These are phyloP conservation scores for Chimonanthus salicifolius DNA, from an alignment of 164 flowering plant genomes.

Conservation along the genomic window DNA sequence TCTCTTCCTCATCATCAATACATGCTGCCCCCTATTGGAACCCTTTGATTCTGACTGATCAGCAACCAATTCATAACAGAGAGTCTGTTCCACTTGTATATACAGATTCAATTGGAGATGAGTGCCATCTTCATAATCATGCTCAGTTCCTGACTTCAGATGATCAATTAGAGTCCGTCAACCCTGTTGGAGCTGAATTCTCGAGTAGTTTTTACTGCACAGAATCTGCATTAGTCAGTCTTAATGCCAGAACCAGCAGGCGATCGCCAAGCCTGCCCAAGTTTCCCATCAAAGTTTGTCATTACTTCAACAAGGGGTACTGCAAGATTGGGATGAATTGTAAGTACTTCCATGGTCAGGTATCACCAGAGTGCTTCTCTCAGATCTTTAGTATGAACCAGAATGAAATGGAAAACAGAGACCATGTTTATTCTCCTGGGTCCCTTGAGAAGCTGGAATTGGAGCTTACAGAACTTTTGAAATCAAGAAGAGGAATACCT, in stretches of 20 bases:
- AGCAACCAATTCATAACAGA: slow-evolving; percentile 20
- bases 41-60: slow-evolving; percentile 24
- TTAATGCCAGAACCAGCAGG: slow-evolving; percentile 28
- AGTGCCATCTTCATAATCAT: slow-evolving; percentile 32
- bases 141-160: slow-evolving; percentile 38
- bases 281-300: slow-evolving; percentile 56
- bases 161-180: slow-evolving; percentile 40
- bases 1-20: slow-evolving; percentile 25
- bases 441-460: slow-evolving; percentile 71
- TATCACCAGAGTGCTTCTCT: slow-evolving; percentile 33
- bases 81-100: slow-evolving; percentile 26
- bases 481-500: slow-evolving; percentile 60
- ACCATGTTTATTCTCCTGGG: slow-evolving; percentile 45
- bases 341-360: slow-evolving; percentile 61
- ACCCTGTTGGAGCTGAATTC: slow-evolving; percentile 19
- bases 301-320: slow-evolving; percentile 67
- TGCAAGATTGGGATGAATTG: slow-evolving; percentile 84
- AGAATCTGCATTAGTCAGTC: slow-evolving; percentile 27
- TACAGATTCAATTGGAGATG: slow-evolving; percentile 33
- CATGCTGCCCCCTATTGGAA: slow-evolving; percentile 43
- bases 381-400: slow-evolving; percentile 27
- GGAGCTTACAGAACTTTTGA: slow-evolving; percentile 70
- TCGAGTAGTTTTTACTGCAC: slow-evolving; percentile 27
- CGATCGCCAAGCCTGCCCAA: slow-evolving; percentile 29
- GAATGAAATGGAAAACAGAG: slow-evolving; percentile 37